Percentiles rank a stretch among this genome's conserved stretches.
Conservation (phyloP, 1,284 basidiomycete genomes). For the Irpex sp. region DNA sequence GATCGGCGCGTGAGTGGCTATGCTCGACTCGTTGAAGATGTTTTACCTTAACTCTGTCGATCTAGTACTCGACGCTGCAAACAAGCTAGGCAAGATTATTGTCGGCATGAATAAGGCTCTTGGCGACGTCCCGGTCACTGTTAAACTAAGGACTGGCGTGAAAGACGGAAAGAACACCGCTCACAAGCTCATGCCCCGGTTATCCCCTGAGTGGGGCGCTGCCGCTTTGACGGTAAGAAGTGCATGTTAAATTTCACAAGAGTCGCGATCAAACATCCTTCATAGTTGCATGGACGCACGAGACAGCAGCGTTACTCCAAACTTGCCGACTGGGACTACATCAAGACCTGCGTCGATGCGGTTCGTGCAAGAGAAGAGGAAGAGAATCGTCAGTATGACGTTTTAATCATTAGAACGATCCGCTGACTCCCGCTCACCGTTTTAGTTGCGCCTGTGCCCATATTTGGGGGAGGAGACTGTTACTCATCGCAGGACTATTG, state of each 20-base stretch:
- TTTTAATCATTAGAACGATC: background rate
- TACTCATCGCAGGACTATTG: slow-evolving; percentile 88
- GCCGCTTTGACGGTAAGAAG: slow-evolving; percentile 72
- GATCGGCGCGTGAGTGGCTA: slow-evolving; percentile 68
- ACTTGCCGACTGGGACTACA: slow-evolving; percentile 89
- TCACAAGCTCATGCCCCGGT: slow-evolving; percentile 88
- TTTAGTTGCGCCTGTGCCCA: slow-evolving; percentile 79
- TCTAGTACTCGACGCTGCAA: slow-evolving; percentile 78
- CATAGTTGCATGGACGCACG: slow-evolving; percentile 88
- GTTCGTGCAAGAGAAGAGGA: slow-evolving; percentile 80
- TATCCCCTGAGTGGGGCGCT: slow-evolving; percentile 78
- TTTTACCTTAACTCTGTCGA: too few relatives aligned
- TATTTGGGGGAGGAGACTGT: slow-evolving; percentile 95
- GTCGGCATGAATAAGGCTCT: slow-evolving; percentile 91
- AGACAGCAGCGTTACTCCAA: slow-evolving; percentile 88
- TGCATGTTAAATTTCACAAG: background rate
- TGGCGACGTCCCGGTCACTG: slow-evolving; percentile 92
- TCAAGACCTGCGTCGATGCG: slow-evolving; percentile 81
- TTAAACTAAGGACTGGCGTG: slow-evolving; percentile 92
- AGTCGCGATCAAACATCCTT: background rate
- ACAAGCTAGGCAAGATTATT: slow-evolving; percentile 83
- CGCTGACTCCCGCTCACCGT: background rate
- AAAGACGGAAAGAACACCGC: slow-evolving; percentile 84
- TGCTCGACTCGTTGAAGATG: background rate
- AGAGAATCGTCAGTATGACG: slow-evolving; percentile 55